Evolutionary conservation across 116 monocot genomes (phyloP).

Genomic region (Dioscorea cayenensis): DNA sequence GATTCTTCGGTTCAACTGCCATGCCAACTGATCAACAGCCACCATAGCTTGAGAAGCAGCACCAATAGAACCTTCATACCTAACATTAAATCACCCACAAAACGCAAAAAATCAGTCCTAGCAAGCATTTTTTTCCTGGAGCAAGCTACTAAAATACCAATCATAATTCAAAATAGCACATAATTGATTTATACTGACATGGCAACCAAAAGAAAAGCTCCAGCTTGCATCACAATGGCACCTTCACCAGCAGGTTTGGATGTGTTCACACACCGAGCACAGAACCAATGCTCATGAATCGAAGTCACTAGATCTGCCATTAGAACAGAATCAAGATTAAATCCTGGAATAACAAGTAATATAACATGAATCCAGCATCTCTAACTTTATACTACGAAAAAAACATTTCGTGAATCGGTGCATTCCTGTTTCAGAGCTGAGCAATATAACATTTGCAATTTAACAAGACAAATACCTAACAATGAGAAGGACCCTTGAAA

Average conservation of each 20-base stretch:
- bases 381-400: no score
- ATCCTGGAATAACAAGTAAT: background rate
- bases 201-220: slow-evolving; percentile 65
- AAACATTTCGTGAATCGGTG: no score
- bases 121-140: background rate
- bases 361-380: background rate
- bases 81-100: slow-evolving; percentile 11
- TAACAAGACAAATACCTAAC: background rate
- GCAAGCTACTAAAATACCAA: background rate
- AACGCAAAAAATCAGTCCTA: background rate
- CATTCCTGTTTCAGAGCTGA: no score
- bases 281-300: slow-evolving; percentile 89
- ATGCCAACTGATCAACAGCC: slow-evolving; percentile 66
- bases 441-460: background rate
- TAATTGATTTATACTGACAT: slow-evolving; percentile 38
- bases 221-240: slow-evolving; percentile 72
- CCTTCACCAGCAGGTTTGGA: slow-evolving; percentile 87
- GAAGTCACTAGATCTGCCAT: slow-evolving; percentile 84
- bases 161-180: background rate
- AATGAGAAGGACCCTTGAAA: background rate
- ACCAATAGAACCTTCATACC: slow-evolving; percentile 94
- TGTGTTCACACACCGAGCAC: slow-evolving; percentile 78
- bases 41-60: slow-evolving; percentile 92
- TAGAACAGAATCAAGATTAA: background rate
- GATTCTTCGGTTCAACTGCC: slow-evolving; percentile 41